A percentile compares a stretch with the other conserved stretches of the same genome.
phyloP scores from a whole-genome alignment of 257 asterid genomes.

The Solanum tacnaense region DNA sequence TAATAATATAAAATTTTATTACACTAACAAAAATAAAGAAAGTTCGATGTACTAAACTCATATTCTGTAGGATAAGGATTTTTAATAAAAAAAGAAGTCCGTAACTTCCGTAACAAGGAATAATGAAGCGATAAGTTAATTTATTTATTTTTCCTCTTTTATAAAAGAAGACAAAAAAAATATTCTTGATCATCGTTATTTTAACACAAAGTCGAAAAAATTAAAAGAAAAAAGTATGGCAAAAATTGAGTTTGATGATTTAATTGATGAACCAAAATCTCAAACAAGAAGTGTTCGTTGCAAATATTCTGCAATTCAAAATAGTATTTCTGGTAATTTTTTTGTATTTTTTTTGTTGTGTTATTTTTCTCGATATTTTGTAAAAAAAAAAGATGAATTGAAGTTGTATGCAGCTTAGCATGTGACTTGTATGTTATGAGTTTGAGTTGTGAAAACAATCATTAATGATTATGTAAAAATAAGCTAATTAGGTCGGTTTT shows the following conservation, averaged over 20 bases:
- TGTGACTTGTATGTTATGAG: not conserved
- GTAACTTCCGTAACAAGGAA: not conserved
- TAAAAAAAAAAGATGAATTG: not conserved
- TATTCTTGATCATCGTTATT: not conserved
- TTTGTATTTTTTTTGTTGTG: fast-evolving
- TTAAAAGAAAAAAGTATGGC: not conserved
- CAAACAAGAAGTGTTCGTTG: not conserved
- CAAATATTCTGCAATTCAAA: not conserved
- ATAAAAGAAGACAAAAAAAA: not conserved
- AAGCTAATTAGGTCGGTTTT: too few relatives aligned
- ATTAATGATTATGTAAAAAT: not conserved
- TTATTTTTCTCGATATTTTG: not conserved
- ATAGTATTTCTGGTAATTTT: not conserved
- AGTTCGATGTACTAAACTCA: not conserved
- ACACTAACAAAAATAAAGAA: too few relatives aligned
- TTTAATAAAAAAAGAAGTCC: not conserved
- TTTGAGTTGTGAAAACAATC: fast-evolving
- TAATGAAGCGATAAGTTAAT: not conserved
- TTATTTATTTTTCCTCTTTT: not conserved
- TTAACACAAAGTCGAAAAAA: not conserved
- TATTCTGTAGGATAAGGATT: not conserved
- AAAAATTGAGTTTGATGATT: not conserved
- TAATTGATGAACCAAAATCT: not conserved
- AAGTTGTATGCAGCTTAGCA: not conserved
- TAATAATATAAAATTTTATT: too few relatives aligned